phyloP scores from a whole-genome alignment of 2,329 filamentous ascomycete species.

The Remersonia thermophila region DNA sequence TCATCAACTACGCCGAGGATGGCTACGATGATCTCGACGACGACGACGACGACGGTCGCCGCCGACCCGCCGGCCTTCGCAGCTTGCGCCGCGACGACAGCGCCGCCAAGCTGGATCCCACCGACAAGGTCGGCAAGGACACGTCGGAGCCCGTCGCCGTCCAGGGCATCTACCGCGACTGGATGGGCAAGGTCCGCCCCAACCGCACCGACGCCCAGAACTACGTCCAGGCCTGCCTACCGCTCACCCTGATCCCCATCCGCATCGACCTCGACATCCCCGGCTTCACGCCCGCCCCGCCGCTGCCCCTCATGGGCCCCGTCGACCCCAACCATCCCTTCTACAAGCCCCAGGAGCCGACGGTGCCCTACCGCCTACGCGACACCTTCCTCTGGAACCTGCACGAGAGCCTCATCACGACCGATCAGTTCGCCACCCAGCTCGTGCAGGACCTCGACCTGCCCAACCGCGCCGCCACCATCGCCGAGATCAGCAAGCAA shows the following conservation, averaged over 20 bases:
- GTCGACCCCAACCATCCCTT: constrained; percentile 64
- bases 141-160: constrained; percentile 65
- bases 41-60: constrained; percentile 62
- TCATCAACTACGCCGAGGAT: constrained; percentile 97
- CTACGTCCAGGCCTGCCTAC: constrained; percentile 59
- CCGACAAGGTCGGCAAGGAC: constrained; percentile 76
- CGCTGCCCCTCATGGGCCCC: constrained; percentile 52
- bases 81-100: constrained; percentile 69
- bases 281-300: constrained; percentile 54
- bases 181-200: constrained; percentile 66
- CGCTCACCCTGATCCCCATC: constrained; percentile 85
- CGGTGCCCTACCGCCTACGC: constrained; percentile 76
- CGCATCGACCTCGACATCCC: constrained; percentile 91
- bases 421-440: constrained; percentile 84
- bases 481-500: constrained; percentile 77
- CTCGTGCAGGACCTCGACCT: constrained; percentile 90
- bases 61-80: constrained; percentile 71
- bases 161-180: constrained; percentile 87
- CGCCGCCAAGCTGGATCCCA: constrained; percentile 48
- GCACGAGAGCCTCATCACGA: constrained; percentile 85
- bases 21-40: constrained; percentile 71
- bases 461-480: constrained; percentile 57
- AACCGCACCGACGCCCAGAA: constrained; percentile 47
- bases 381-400: constrained; percentile 98
- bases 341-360: constrained; percentile 67